Evolutionary conservation across 345 rosid genomes (phyloP), one percentile per base, ranked within the genome.

Genomic region (Trapa incisa): DNA sequence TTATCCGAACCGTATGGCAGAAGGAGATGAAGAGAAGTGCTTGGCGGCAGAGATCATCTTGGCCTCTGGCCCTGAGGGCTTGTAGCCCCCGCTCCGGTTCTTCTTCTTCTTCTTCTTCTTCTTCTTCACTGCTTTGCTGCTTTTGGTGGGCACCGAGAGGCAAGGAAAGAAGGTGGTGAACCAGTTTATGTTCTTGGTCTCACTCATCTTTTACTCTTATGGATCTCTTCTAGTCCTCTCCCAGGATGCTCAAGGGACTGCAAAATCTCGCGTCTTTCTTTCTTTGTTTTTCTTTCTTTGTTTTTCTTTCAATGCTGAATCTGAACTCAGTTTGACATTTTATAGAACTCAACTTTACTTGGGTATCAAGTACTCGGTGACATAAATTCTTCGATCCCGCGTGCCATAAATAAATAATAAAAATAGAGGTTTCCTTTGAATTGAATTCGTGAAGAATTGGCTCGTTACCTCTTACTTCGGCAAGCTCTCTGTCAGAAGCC

Each of bases 11-110:
- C 3, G 36, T 37, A 80, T 70, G 48, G 76, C 75, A 36, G 75
- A 78, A 57, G 63, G 66, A 65, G 78, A 61, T 14, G 83, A 77
- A 14, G 83, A 77, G 69, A 84, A 84, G 66, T 84, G 88, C 65
- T 76, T 84, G n/a, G 82, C 64, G 15, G 85, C 85, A 37, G 72
- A 68, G 14, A 67, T 68, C 42, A 76, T 70, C 0, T 61, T 57
- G 17, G 65, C 79, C 66, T 81, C 82, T 33, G 80, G 63, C 37
- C 33, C 64, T 16, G 47, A 6, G 33, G 67, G 50, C 37, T 63
- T 17, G 12, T 29, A 36, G 6, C 39, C 50, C 35, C 32, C 33
- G 33, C 33, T 54, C 60, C 6, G 6, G 33, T 22, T 54, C 60
- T 54, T 54, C 60, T 54, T 17, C 57, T 17, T 22, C 29, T 22